Percentiles rank a stretch among this genome's conserved stretches.
Evolutionary conservation across 2,329 filamentous ascomycete genomes (phyloP).

Genomic region (Ophiostoma pallidulum): DNA sequence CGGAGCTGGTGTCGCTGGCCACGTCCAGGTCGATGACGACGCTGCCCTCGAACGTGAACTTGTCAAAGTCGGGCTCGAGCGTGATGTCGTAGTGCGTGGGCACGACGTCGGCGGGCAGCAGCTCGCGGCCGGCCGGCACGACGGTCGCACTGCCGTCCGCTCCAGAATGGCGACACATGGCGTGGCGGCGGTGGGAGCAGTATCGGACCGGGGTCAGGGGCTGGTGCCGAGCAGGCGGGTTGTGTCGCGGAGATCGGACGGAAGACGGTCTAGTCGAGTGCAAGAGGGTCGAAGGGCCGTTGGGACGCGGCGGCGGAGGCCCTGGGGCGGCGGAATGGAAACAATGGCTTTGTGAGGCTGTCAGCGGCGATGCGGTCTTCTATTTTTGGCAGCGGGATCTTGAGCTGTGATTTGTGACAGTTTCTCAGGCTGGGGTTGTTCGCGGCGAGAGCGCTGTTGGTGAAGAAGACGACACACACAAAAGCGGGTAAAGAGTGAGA

Average conservation of each 20-base stretch:
- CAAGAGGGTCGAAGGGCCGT: constrained; percentile 3
- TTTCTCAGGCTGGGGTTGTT: no score
- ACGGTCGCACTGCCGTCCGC: constrained; percentile 28
- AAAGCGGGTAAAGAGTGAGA: neutral
- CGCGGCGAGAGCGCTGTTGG: no score
- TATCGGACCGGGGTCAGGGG: constrained; percentile 33
- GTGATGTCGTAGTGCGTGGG: constrained; percentile 88
- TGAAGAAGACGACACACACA: no score
- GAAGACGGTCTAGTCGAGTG: neutral
- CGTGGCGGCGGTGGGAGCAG: constrained; percentile 65
- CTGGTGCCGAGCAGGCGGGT: neutral
- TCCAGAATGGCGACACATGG: constrained; percentile 53
- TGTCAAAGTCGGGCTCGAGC: constrained; percentile 81
- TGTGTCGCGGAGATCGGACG: constrained; percentile 1
- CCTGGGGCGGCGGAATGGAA: neutral
- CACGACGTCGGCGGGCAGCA: constrained; percentile 84
- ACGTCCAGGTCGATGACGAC: constrained; percentile 85
- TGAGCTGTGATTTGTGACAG: no score
- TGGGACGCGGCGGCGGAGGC: neutral
- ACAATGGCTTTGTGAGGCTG: constrained; percentile 5
- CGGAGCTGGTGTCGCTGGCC: constrained; percentile 69
- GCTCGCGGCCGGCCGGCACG: constrained; percentile 53
- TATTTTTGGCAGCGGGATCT: no score
- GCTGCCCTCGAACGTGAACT: constrained; percentile 75
- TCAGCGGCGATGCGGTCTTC: neutral